Evolutionary conservation across 2,329 filamentous ascomycete genomes (phyloP).

Genomic region (Fusarium ambrosium): DNA sequence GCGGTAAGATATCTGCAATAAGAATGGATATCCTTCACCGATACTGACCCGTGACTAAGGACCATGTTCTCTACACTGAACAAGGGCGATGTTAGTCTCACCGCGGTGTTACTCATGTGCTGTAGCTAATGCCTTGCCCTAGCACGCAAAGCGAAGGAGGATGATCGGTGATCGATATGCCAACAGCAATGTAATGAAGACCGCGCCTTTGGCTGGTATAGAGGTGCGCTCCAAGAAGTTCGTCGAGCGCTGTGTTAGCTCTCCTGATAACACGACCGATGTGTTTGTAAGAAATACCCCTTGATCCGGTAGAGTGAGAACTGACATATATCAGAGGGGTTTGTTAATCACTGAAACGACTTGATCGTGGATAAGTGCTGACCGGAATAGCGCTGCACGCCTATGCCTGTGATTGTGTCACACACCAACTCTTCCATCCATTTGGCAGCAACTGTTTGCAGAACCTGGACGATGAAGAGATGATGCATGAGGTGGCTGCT

Average conservation of each 20-base stretch:
- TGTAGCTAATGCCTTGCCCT: conserved; percentile 2
- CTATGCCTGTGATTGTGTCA: conserved; percentile 78
- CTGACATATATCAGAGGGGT: conserved; percentile 48
- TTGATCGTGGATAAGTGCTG: conserved; percentile 18
- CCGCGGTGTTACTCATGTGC: background rate
- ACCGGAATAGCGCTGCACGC: conserved; percentile 65
- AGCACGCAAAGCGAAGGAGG: conserved; percentile 75
- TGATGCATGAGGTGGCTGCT: conserved; percentile 78
- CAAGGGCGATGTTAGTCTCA: conserved; percentile 63
- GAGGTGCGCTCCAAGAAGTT: conserved; percentile 69
- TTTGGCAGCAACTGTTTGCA: conserved; percentile 73
- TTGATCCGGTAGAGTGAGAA: background rate
- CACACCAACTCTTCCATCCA: conserved; percentile 78
- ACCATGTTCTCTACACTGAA: conserved; percentile 73
- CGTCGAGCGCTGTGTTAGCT: conserved; percentile 63
- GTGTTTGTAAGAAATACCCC: conserved; percentile 65
- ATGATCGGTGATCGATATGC: conserved; percentile 76
- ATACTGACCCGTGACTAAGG: conserved; percentile 48
- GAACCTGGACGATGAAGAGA: conserved; percentile 67
- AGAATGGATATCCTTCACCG: too few species aligned
- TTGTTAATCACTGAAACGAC: conserved; percentile 17
- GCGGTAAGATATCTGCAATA: conserved; percentile 56
- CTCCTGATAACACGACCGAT: conserved; percentile 64
- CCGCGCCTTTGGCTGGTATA: conserved; percentile 68
- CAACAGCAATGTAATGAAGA: conserved; percentile 74